Evolutionary conservation across 2,329 filamentous ascomycete genomes (phyloP).

Genomic region (Sporothrix sp.): DNA sequence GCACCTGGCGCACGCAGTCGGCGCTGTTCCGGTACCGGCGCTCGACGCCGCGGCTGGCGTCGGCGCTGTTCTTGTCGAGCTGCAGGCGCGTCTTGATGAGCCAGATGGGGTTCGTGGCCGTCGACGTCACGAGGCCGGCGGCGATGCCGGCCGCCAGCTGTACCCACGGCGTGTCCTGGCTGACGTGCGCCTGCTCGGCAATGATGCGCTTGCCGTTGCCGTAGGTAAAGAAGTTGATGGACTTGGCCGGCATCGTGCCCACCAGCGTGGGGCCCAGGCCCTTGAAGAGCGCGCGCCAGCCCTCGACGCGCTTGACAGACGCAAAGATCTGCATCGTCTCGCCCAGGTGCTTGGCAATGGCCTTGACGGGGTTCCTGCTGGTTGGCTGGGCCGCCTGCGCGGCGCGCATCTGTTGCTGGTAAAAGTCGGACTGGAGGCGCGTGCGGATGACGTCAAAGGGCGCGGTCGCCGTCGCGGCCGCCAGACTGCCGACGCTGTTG

Average conservation of each 20-base stretch:
- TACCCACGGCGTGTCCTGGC: conserved; percentile 58
- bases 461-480: conserved; percentile 81
- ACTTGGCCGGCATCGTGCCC: conserved; percentile 78
- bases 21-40: conserved; percentile 77
- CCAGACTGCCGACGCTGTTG: conserved; percentile 80
- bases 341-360: conserved; percentile 61
- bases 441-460: conserved; percentile 93
- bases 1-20: conserved; percentile 76
- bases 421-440: conserved; percentile 86
- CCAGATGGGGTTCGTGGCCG: conserved; percentile 93
- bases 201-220: conserved; percentile 83
- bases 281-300: conserved; percentile 82
- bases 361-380: conserved; percentile 49
- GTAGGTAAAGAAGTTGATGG: conserved; percentile 91
- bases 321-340: conserved; percentile 82
- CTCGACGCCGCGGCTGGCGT: conserved; percentile 42
- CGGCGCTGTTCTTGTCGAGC: conserved; percentile 74
- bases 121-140: conserved; percentile 78
- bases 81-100: conserved; percentile 89
- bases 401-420: conserved; percentile 70
- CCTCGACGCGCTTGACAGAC: conserved; percentile 71
- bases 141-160: conserved; percentile 67
- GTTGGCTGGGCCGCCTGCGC: conserved; percentile 48
- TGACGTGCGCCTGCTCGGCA: conserved; percentile 61
- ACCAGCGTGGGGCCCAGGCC: conserved; percentile 83